These are phyloP conservation scores for Forsythia suspensa DNA, from an alignment of 257 asterid species.

Conservation along the genomic window DNA sequence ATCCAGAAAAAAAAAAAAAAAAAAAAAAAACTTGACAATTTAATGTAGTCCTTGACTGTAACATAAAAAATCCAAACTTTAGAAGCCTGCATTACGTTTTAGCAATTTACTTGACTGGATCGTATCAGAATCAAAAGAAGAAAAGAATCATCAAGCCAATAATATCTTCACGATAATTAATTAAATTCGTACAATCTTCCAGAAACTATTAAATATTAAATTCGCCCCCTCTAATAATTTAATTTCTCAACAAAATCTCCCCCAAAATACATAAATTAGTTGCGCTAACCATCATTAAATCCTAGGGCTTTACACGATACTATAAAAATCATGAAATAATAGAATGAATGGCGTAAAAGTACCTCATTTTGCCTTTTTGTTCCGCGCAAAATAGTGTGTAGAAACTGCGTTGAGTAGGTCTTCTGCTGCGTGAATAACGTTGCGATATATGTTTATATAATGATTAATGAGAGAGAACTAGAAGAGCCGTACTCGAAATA, in stretches of 20 bases:
- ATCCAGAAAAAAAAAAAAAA: neutral
- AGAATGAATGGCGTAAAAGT: neutral
- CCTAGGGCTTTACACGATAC: conserved; percentile 10
- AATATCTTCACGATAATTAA: neutral
- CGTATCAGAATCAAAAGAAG: neutral
- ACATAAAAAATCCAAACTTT: neutral
- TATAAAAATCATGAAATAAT: neutral
- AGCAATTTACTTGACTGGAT: neutral
- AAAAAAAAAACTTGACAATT: neutral
- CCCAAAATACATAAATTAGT: neutral
- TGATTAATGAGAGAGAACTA: neutral
- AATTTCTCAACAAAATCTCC: neutral
- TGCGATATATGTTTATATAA: neutral
- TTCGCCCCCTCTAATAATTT: neutral
- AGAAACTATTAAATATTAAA: neutral
- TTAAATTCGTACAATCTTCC: neutral
- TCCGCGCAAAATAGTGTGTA: neutral
- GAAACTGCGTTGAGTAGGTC: neutral
- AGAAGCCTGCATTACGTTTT: neutral
- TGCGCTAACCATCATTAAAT: neutral
- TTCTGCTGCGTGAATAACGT: neutral
- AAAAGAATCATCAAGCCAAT: neutral
- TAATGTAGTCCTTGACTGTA: neutral
- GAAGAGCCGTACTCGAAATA: conserved; percentile 25
- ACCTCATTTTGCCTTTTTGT: conserved; percentile 25